Evolutionary conservation across 495 filamentous ascomycete genomes (phyloP), one percentile per base, ranked within the genome.

Genomic region (Penicillium nucicola): DNA sequence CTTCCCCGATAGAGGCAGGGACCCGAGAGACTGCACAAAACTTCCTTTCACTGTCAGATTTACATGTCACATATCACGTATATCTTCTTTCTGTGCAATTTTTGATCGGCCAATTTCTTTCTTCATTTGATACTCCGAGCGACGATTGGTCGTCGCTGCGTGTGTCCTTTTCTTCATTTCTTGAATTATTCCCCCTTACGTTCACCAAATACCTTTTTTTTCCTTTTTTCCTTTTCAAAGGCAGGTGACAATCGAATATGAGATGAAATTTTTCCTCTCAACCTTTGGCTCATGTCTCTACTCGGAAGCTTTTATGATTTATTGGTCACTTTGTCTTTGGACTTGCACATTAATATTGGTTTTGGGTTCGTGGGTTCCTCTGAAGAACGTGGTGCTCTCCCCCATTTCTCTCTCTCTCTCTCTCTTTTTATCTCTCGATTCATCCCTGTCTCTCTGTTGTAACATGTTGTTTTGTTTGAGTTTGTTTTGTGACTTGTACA

Each of bases 401-500:
- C 20, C 40, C 17, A 61, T 40, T 62, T 25, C 52, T 35, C 45
- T 5, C 20, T 5, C 20, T 5, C 20, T 22, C 20, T 22, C 53
- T 34, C 48, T 56, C 58, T 48, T 30, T 49, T 57, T 48, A 36
- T 18, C 45, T 53, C 42, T 49, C 39, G 28, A 20, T 45, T 45
- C 40, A 38, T 56, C 37, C 34, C 31, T 56, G 43, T 56, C 42
- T 54, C 45, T 55, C 40, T 23, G 13, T 43, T 56, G 28, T 52
- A 45, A 40, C 39, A 32, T 43, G 13, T 33, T 57, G 35, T 53
- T 42, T 38, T 51, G 46, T 61, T 45, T 45, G 37, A 48, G 36
- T 58, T 38, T 46, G 43, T 38, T 31, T 54, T 58, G 20, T 42
- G 49, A 56, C 51, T 65, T 74, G 67, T 72, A 74, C 68, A 74